These are phyloP conservation scores for Aureobasidium musti DNA, from an alignment of 2,329 filamentous ascomycete genomes.

Conservation along the genomic window DNA sequence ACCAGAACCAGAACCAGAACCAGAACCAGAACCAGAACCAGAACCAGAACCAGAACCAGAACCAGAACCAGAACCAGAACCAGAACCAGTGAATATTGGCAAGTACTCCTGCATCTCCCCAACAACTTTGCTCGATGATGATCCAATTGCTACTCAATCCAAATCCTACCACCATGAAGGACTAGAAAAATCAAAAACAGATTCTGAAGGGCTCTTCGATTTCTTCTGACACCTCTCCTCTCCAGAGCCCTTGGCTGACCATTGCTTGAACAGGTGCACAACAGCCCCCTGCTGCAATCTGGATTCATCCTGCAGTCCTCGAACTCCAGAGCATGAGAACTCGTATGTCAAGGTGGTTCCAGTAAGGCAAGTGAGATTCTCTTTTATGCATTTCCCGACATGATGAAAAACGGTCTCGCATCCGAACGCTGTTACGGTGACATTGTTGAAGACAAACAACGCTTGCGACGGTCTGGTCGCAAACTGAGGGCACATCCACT, in stretches of 20 bases:
- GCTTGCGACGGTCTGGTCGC: conserved; percentile 3
- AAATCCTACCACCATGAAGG: not conserved
- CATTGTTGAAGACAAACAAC: not conserved
- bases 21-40: too few relatives aligned
- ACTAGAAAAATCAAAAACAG: not conserved
- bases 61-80: too few relatives aligned
- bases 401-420: not conserved
- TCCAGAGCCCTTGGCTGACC: not conserved
- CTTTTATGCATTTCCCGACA: not conserved
- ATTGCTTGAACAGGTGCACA: not conserved
- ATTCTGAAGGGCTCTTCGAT: not conserved
- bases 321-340: not conserved
- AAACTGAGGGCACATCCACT: not conserved
- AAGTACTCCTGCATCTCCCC: not conserved
- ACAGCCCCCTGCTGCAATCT: not conserved
- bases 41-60: too few relatives aligned
- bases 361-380: not conserved
- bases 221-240: not conserved
- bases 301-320: not conserved
- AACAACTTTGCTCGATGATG: not conserved
- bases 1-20: too few relatives aligned
- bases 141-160: not conserved
- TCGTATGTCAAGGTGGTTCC: not conserved
- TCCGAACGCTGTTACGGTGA: not conserved
- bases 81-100: not conserved